Evolutionary conservation across 176 grass and related monocot genomes (phyloP).

Genomic region (Chrysopogon serrulatus): DNA sequence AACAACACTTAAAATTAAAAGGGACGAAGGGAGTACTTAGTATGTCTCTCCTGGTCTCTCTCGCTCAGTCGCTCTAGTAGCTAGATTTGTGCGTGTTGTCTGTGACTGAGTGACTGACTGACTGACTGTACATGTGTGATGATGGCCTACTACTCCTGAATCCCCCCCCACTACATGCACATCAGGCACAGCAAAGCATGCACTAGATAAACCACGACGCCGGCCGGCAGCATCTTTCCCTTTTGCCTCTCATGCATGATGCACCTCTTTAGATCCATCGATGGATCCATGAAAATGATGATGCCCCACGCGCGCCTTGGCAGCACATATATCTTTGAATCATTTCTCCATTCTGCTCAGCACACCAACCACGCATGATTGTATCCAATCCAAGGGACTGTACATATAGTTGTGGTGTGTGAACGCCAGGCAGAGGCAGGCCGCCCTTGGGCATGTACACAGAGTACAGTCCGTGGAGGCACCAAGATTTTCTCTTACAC

Average conservation of each 20-base stretch:
- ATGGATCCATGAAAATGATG: conserved; percentile 4
- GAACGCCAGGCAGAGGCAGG: too few species aligned
- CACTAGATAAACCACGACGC: background rate
- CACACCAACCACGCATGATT: background rate
- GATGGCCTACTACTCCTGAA: conserved; percentile 40
- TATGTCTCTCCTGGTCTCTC: background rate
- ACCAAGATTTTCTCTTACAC: too few species aligned
- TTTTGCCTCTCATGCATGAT: background rate
- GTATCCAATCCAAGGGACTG: too few species aligned
- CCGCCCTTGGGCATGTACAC: too few species aligned
- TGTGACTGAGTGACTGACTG: background rate
- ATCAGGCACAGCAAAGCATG: background rate
- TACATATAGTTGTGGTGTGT: too few species aligned
- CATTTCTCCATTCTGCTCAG: conserved; percentile 8
- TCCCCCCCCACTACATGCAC: conserved; percentile 8
- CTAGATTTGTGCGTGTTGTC: background rate
- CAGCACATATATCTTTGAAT: conserved; percentile 1
- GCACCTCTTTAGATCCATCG: background rate
- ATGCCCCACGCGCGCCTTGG: conserved; percentile 21
- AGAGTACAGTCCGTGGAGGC: too few species aligned
- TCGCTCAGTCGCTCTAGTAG: too few species aligned
- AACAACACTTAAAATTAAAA: too few species aligned
- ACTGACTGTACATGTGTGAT: conserved; percentile 3
- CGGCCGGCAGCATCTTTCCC: conserved; percentile 19
- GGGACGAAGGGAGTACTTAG: too few species aligned